phyloP scores from a whole-genome alignment of 2,329 filamentous ascomycete species.

The Chaetothyriales sp. region DNA sequence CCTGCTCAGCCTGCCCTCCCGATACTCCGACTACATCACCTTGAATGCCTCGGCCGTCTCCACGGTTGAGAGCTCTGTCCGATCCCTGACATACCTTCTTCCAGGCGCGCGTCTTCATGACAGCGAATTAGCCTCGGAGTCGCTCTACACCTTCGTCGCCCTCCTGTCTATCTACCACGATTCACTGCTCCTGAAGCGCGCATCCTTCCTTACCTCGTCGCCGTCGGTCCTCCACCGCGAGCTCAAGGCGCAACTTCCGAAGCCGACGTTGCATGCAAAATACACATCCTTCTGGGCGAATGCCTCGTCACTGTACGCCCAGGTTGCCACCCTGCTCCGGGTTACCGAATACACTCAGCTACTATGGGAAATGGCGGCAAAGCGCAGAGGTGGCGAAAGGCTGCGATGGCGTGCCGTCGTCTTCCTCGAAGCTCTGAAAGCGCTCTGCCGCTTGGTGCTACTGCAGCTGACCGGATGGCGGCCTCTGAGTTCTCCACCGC shows the following conservation, averaged over 20 bases:
- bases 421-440: constrained; percentile 71
- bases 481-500: constrained; percentile 63
- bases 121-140: constrained; percentile 88
- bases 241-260: constrained; percentile 19
- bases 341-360: constrained; percentile 91
- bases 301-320: constrained; percentile 55
- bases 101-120: constrained; percentile 51
- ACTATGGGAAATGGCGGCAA: constrained; percentile 93
- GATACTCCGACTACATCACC: constrained; percentile 77
- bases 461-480: constrained; percentile 69
- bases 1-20: constrained; percentile 12
- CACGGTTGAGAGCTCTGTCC: constrained; percentile 83
- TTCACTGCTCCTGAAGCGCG: constrained; percentile 15
- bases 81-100: constrained; percentile 90
- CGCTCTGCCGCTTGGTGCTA: constrained; percentile 64
- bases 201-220: constrained; percentile 50
- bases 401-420: constrained; percentile 77
- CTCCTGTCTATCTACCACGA: constrained; percentile 12
- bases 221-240: constrained; percentile 30
- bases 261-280: constrained; percentile 43
- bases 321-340: constrained; percentile 67
- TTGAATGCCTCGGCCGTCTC: constrained; percentile 88
- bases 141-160: constrained; percentile 27
- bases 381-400: constrained; percentile 64
- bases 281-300: constrained; percentile 51